Conservation (phyloP, 441 rosid species). For the Gossypium trilobum region DNA sequence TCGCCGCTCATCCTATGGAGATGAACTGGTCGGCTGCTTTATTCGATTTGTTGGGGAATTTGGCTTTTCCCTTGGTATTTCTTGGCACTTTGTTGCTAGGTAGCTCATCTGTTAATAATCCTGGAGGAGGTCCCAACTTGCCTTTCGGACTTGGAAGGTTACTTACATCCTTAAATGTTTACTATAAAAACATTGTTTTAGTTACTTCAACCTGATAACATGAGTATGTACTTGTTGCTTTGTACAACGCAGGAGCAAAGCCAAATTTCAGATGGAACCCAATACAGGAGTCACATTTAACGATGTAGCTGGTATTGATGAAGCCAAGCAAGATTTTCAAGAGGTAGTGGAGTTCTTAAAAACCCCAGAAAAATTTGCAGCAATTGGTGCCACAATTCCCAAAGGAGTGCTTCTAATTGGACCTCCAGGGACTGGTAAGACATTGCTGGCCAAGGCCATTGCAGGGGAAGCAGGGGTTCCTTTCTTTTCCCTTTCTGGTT, state of each 20-base stretch:
- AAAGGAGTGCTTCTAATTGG: conserved; percentile 58
- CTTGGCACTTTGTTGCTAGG: conserved; percentile 44
- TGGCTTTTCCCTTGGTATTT: conserved; percentile 52
- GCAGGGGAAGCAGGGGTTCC: conserved; percentile 80
- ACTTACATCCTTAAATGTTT: neutral
- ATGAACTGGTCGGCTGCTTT: conserved; percentile 38
- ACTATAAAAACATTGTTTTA: neutral
- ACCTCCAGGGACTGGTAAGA: conserved; percentile 69
- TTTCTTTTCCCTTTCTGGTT: conserved; percentile 61
- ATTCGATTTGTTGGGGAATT: conserved; percentile 47
- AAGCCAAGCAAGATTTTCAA: conserved; percentile 71
- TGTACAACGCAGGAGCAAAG: conserved; percentile 47
- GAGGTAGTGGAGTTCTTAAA: conserved; percentile 65
- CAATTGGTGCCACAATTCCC: conserved; percentile 61
- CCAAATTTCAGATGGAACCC: conserved; percentile 73
- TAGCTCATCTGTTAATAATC: conserved; percentile 31
- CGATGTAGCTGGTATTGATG: conserved; percentile 79
- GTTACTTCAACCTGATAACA: neutral
- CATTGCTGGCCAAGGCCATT: conserved; percentile 61
- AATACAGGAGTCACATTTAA: conserved; percentile 65
- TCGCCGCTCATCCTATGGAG: conserved; percentile 55
- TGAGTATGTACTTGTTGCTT: neutral
- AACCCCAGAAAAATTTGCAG: conserved; percentile 58
- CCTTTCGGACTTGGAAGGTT: conserved; percentile 84
- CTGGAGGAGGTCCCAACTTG: conserved; percentile 49